Percentiles rank a stretch among this genome's conserved stretches.
Conservation (phyloP, 306 rosid species). For the Crotalaria pallida region DNA sequence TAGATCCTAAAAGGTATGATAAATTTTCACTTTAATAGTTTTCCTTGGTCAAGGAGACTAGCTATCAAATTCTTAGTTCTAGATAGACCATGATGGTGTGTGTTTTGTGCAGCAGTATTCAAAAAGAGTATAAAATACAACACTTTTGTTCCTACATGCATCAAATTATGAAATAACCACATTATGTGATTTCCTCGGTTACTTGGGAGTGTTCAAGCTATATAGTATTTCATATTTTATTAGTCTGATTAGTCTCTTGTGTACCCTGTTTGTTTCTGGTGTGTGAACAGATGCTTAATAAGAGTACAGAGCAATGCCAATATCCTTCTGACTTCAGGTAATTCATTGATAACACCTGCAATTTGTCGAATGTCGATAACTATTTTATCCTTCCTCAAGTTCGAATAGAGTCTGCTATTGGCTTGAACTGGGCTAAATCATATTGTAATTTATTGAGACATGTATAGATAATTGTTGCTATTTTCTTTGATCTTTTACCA, state of each 20-base stretch:
- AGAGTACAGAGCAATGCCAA: not conserved
- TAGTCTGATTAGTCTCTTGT: constrained; percentile 3
- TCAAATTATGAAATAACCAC: constrained; percentile 7
- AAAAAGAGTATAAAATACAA: not conserved
- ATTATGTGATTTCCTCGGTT: not conserved
- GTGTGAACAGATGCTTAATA: constrained; percentile 43
- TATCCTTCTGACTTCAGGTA: constrained; percentile 38
- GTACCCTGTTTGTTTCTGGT: constrained; percentile 4
- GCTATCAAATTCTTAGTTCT: not conserved
- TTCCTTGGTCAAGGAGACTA: not conserved
- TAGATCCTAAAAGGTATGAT: not conserved
- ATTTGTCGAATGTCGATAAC: not conserved
- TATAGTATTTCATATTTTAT: not conserved
- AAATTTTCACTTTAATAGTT: not conserved
- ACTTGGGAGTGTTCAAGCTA: not conserved
- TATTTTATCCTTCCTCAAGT: constrained; percentile 3
- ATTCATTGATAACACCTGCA: constrained; percentile 2
- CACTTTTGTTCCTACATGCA: not conserved
- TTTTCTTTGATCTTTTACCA: not conserved
- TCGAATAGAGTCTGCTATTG: not conserved
- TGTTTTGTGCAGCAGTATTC: not conserved
- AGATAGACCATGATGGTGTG: not conserved
- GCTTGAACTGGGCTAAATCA: constrained; percentile 1
- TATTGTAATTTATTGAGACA: not conserved
- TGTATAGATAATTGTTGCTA: not conserved